Conservation (phyloP, 2,329 filamentous ascomycete species). For the Exophiala lecanii-corni region DNA sequence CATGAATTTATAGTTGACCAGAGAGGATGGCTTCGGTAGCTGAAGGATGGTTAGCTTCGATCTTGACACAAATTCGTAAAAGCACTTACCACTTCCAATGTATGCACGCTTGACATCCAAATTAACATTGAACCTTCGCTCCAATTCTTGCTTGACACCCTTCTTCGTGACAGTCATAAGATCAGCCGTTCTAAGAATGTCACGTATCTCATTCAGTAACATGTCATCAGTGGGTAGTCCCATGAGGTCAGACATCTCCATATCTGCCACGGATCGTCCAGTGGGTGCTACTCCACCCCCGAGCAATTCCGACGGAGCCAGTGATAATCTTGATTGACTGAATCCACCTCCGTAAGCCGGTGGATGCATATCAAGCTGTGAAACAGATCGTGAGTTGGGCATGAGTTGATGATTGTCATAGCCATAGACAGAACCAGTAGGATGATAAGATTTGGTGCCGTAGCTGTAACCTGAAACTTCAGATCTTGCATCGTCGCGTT, state of each 20-base stretch:
- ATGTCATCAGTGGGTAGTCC: slow-evolving; percentile 84
- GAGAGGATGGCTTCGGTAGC: slow-evolving; percentile 76
- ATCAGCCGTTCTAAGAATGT: slow-evolving; percentile 86
- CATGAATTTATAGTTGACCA: slow-evolving; percentile 58
- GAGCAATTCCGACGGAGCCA: slow-evolving; percentile 69
- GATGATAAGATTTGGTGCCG: slow-evolving; percentile 71
- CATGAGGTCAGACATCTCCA: slow-evolving; percentile 70
- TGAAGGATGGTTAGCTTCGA: slow-evolving; percentile 33
- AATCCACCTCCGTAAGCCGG: slow-evolving; percentile 41
- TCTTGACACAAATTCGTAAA: background rate
- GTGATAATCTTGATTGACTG: slow-evolving; percentile 66
- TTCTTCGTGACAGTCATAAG: slow-evolving; percentile 99
- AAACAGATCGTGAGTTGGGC: slow-evolving; percentile 56
- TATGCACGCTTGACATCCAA: slow-evolving; percentile 86
- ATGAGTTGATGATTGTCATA: slow-evolving; percentile 31
- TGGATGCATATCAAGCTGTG: slow-evolving; percentile 54
- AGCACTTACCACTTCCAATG: slow-evolving; percentile 78
- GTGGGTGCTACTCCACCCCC: slow-evolving; percentile 65
- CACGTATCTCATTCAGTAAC: slow-evolving; percentile 85
- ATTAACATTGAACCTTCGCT: slow-evolving; percentile 80
- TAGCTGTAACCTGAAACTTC: slow-evolving; percentile 94
- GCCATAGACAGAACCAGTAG: slow-evolving; percentile 64
- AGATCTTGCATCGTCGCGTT: slow-evolving; percentile 70
- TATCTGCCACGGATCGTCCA: slow-evolving; percentile 57
- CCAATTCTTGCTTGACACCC: slow-evolving; percentile 88